A percentile compares a stretch with the other conserved stretches of the same genome.
Conservation (phyloP, 2,329 filamentous ascomycete genomes). For the Davidsoniella australis region DNA sequence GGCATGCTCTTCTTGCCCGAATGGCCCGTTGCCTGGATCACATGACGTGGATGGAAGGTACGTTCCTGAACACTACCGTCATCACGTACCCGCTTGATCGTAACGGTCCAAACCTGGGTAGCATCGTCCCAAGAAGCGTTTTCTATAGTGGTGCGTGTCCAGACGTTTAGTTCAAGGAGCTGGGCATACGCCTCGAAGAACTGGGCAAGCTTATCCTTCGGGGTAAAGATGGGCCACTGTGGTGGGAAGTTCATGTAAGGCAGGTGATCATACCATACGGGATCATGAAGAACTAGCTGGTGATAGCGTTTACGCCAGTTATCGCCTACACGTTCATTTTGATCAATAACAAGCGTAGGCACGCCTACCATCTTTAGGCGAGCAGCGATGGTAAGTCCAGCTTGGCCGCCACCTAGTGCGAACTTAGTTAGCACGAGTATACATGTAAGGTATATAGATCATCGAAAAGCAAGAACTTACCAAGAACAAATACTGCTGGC, state of each 20-base stretch:
- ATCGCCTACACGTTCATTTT: conserved; percentile 40
- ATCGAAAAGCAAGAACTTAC: conserved; percentile 21
- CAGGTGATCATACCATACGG: conserved; percentile 43
- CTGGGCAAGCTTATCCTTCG: conserved; percentile 54
- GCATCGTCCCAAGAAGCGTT: conserved; percentile 32
- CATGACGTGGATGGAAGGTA: conserved; percentile 41
- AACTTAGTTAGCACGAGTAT: conserved; percentile 3
- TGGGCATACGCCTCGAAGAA: conserved; percentile 51
- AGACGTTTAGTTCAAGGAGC: conserved; percentile 51
- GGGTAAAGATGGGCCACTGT: conserved; percentile 52
- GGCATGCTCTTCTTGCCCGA: conserved; percentile 49
- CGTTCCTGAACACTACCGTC: conserved; percentile 32
- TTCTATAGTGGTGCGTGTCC: conserved; percentile 35
- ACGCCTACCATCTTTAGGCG: conserved; percentile 42
- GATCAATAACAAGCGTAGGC: conserved; percentile 39
- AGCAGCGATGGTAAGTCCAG: conserved; percentile 38
- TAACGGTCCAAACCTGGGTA: conserved; percentile 36
- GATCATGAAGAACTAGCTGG: conserved; percentile 51
- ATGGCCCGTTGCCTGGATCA: conserved; percentile 52
- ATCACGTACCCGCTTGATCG: conserved; percentile 31
- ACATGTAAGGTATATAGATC: neutral
- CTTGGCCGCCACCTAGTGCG: conserved; percentile 37
- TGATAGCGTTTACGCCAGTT: conserved; percentile 48
- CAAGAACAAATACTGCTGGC: conserved; percentile 44
- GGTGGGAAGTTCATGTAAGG: conserved; percentile 47